A percentile compares a stretch with the other conserved stretches of the same genome.
phyloP scores from a whole-genome alignment of 2,329 filamentous ascomycete genomes.

The Tolypocladium ovalisporum region DNA sequence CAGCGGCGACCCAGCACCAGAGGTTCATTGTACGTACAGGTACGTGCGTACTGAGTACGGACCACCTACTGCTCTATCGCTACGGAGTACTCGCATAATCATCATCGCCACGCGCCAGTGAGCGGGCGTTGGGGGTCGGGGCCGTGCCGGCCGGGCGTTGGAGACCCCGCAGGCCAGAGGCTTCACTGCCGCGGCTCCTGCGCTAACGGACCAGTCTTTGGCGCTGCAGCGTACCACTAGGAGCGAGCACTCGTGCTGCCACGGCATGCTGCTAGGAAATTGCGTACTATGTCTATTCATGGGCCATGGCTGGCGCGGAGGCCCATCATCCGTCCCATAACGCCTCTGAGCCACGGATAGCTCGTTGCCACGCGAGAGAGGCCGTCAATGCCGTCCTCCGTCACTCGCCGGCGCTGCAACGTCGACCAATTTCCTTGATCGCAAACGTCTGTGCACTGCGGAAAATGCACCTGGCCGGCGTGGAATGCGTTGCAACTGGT shows the following conservation, averaged over 20 bases:
- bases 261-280: neutral
- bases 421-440: neutral
- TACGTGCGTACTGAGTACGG: too few relatives aligned
- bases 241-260: neutral
- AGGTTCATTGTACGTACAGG: too few relatives aligned
- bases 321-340: neutral
- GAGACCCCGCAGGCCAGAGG: neutral
- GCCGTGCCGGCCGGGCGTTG: neutral
- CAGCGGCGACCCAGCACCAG: neutral
- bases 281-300: neutral
- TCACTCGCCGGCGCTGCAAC: neutral
- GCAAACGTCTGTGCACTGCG: neutral
- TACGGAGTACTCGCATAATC: too few relatives aligned
- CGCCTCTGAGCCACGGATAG: neutral
- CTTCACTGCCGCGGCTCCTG: conserved; percentile 1
- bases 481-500: neutral
- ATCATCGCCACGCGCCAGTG: neutral
- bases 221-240: too few relatives aligned
- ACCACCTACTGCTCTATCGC: neutral
- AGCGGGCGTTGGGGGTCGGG: neutral
- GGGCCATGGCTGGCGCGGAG: neutral
- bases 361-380: neutral
- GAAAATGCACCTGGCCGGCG: neutral
- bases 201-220: neutral
- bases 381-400: neutral